Percentiles rank a stretch among this genome's conserved stretches.
Conservation (phyloP, 140 eudicot species). For the Erigeron philadelphicus region DNA sequence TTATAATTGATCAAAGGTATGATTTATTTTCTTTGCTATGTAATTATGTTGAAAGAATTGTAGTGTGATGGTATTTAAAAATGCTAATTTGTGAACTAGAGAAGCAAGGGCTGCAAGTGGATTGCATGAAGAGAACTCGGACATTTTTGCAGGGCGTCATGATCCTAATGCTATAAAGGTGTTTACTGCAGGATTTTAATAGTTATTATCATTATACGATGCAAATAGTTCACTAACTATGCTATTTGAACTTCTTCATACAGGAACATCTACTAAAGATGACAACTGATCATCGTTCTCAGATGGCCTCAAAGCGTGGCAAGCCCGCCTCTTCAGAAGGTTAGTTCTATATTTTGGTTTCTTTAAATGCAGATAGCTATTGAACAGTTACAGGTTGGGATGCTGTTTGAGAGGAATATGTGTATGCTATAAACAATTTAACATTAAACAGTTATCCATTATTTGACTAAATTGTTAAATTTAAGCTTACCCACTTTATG, state of each 20-base stretch:
- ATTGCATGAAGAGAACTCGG: slow-evolving; percentile 50
- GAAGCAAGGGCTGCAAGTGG: slow-evolving; percentile 61
- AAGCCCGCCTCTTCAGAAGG: slow-evolving; percentile 60
- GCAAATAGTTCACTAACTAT: slow-evolving; percentile 19
- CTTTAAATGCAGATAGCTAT: not conserved
- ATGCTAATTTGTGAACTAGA: slow-evolving; percentile 35
- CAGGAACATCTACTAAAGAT: slow-evolving; percentile 86
- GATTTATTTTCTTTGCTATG: slow-evolving; percentile 12
- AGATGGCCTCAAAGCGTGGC: slow-evolving; percentile 76
- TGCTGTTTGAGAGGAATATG: not conserved
- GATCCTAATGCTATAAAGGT: slow-evolving; percentile 93
- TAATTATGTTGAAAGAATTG: slow-evolving; percentile 7
- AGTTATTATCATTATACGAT: not conserved
- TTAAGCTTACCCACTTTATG: not conserved
- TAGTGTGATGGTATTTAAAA: slow-evolving; percentile 3
- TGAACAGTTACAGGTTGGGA: not conserved
- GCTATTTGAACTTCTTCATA: slow-evolving; percentile 10
- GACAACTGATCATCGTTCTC: slow-evolving; percentile 78
- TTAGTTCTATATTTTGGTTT: slow-evolving; percentile 24
- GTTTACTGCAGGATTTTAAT: not conserved
- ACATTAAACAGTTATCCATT: not conserved
- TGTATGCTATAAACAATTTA: slow-evolving; percentile 6
- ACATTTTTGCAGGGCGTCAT: slow-evolving; percentile 68
- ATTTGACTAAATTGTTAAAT: not conserved
- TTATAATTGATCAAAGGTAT: slow-evolving; percentile 85